These are phyloP conservation scores for Chrysosporium keratinophilum DNA, from an alignment of 2,329 filamentous ascomycete species.

Conservation along the genomic window DNA sequence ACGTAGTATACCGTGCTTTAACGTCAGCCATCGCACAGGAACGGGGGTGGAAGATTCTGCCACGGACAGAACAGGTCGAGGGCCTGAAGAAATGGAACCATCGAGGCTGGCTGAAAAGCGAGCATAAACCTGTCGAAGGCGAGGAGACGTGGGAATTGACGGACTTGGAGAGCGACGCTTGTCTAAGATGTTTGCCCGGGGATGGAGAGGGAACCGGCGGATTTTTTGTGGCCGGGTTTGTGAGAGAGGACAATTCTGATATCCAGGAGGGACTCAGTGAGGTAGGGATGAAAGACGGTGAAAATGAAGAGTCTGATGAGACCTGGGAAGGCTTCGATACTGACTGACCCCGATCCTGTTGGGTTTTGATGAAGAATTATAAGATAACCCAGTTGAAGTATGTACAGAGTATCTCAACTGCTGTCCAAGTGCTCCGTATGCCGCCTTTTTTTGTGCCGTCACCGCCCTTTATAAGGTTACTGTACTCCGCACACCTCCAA, in stretches of 20 bases:
- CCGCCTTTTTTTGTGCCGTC: too few relatives aligned
- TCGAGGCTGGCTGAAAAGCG: conserved; percentile 45
- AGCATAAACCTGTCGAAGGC: conserved; percentile 8
- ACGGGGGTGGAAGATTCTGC: conserved; percentile 68
- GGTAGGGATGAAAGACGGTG: conserved; percentile 13
- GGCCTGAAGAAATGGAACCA: conserved; percentile 69
- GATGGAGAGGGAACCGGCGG: conserved; percentile 81
- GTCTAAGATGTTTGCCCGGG: conserved; percentile 70
- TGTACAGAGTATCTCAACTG: too few relatives aligned
- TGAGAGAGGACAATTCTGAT: conserved; percentile 43
- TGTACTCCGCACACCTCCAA: too few relatives aligned
- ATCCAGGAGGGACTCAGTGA: conserved; percentile 23
- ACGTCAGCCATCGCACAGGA: conserved; percentile 53
- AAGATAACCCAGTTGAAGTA: not conserved
- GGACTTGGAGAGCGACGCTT: conserved; percentile 53
- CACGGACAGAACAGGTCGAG: conserved; percentile 59
- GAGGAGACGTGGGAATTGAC: conserved; percentile 18
- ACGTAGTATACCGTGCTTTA: conserved; percentile 65
- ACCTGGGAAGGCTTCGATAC: conserved; percentile 9
- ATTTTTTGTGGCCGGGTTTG: conserved; percentile 88
- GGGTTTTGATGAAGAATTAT: not conserved
- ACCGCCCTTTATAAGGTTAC: too few relatives aligned
- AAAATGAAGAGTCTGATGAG: conserved; percentile 7
- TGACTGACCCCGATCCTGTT: not conserved
- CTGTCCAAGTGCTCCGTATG: too few relatives aligned